These are phyloP conservation scores for Cinnamomum chago DNA, from an alignment of 164 flowering plant genomes.

Conservation along the genomic window DNA sequence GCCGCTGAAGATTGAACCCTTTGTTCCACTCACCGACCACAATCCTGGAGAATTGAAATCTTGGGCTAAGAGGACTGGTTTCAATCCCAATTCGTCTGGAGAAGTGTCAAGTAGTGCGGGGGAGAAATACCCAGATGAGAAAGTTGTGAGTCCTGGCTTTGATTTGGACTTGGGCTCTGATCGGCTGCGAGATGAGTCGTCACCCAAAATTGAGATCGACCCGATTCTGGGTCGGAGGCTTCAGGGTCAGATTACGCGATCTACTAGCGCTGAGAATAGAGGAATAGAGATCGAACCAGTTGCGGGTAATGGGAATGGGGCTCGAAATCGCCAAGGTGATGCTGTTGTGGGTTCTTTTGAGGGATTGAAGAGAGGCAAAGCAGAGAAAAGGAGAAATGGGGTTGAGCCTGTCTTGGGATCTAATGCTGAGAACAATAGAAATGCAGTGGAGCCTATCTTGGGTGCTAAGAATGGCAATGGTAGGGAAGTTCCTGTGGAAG, in stretches of 20 bases:
- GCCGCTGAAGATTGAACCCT: conserved; percentile 56
- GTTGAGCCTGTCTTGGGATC: conserved; percentile 25
- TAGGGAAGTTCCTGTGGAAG: conserved; percentile 17
- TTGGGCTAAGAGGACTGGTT: conserved; percentile 93
- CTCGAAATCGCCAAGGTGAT: conserved; percentile 20
- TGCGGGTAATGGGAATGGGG: conserved; percentile 19
- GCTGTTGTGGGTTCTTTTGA: conserved; percentile 24
- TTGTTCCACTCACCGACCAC: conserved; percentile 57
- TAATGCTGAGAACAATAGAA: conserved; percentile 30
- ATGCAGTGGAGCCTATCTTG: conserved; percentile 12
- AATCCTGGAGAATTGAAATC: conserved; percentile 76
- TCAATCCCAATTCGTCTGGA: conserved; percentile 62
- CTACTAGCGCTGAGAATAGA: conserved; percentile 22
- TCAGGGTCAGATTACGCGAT: too few species aligned
- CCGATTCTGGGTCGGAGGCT: conserved; percentile 52
- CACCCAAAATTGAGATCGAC: conserved; percentile 75
- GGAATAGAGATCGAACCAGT: conserved; percentile 52
- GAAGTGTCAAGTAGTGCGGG: conserved; percentile 36
- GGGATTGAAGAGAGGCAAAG: conserved; percentile 30
- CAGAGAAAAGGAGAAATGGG: conserved; percentile 30
- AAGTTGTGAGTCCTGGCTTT: conserved; percentile 20
- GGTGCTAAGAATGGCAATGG: conserved; percentile 13
- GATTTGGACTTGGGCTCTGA: conserved; percentile 51
- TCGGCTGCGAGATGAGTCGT: conserved; percentile 33
- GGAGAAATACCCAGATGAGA: conserved; percentile 23